Conservation (phyloP, 371 early-diverging fungal genomes). For the Actinomortierella ambigua region DNA sequence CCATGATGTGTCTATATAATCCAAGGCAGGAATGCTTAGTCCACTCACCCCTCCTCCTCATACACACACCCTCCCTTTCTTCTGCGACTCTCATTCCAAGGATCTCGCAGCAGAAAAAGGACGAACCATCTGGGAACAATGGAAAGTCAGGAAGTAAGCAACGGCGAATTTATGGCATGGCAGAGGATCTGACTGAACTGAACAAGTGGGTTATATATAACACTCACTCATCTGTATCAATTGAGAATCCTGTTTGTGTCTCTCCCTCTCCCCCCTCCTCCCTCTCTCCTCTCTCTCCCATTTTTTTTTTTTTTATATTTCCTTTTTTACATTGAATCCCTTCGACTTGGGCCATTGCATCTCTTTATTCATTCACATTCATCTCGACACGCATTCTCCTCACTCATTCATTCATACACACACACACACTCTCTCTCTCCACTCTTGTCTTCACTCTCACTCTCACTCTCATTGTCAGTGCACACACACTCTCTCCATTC, state of each 20-base stretch:
- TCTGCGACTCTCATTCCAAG: no score
- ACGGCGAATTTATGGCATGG: no score
- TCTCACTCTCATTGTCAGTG: background rate
- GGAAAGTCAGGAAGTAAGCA: no score
- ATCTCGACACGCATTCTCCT: background rate
- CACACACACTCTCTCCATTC: background rate
- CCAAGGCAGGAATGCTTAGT: no score
- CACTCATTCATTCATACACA: background rate
- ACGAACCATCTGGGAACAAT: no score
- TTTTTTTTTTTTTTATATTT: background rate
- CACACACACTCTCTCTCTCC: background rate
- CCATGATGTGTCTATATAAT: no score
- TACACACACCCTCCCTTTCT: no score
- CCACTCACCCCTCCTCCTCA: no score
- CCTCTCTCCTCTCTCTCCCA: background rate
- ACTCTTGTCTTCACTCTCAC: background rate
- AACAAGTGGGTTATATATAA: no score
- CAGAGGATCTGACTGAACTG: no score
- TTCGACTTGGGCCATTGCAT: background rate
- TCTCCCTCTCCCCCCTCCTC: background rate
- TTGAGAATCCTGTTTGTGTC: background rate
- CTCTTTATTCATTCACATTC: background rate
- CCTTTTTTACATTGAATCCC: background rate
- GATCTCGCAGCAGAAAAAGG: no score
- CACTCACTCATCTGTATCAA: no score